Evolutionary conservation across 768 basidiomycete genomes (phyloP).

Genomic region (Russula lepida): DNA sequence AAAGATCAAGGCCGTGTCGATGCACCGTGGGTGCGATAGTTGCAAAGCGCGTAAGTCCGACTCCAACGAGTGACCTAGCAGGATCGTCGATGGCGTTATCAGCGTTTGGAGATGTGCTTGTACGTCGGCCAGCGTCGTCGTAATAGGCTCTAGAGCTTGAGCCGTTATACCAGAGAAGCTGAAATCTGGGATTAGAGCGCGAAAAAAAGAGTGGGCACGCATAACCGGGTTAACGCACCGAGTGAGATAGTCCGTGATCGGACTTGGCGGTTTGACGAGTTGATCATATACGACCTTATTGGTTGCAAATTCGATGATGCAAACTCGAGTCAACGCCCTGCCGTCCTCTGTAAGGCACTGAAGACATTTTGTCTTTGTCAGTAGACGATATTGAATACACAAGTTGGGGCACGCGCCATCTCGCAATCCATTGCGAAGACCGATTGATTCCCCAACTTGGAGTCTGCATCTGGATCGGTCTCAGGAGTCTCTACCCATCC

Average conservation of each 20-base stretch:
- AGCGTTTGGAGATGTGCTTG: constrained; percentile 61
- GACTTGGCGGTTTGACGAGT: constrained; percentile 80
- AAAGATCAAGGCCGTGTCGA: constrained; percentile 86
- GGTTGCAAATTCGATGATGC: constrained; percentile 68
- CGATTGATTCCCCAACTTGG: constrained; percentile 30
- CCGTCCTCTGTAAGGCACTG: constrained; percentile 88
- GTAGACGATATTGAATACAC: not conserved
- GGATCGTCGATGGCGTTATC: constrained; percentile 60
- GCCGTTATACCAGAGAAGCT: constrained; percentile 95
- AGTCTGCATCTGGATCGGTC: constrained; percentile 27
- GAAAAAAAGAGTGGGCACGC: not conserved
- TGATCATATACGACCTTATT: constrained; percentile 77
- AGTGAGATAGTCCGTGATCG: constrained; percentile 83
- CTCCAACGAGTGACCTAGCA: constrained; percentile 93
- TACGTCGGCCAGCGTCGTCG: constrained; percentile 71
- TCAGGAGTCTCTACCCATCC: constrained; percentile 84
- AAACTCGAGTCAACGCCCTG: constrained; percentile 80
- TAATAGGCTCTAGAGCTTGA: constrained; percentile 55
- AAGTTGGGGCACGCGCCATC: constrained; percentile 55
- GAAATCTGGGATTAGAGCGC: not conserved
- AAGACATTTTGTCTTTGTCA: not conserved
- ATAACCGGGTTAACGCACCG: constrained; percentile 38
- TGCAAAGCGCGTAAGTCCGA: constrained; percentile 87
- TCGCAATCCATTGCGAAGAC: constrained; percentile 93
- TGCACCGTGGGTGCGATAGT: constrained; percentile 75